Percentiles rank a stretch among this genome's conserved stretches.
Evolutionary conservation across 2,329 filamentous ascomycete genomes (phyloP).

Genomic region (Ilyonectria destructans): DNA sequence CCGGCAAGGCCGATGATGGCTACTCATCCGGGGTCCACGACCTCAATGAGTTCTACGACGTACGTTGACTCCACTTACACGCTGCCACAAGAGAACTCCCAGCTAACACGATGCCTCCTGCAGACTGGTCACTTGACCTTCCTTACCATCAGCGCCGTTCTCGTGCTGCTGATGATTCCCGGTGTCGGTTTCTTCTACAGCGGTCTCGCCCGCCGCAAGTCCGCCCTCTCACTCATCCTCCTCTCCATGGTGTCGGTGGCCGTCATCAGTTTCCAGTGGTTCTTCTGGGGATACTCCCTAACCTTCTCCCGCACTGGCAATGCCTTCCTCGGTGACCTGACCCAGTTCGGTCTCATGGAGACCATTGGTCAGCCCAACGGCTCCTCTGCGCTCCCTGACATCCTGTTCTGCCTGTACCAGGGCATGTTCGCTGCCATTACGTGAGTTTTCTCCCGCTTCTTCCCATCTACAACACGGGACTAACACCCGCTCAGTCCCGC

Average conservation of each 20-base stretch:
- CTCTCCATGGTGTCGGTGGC: constrained; percentile 86
- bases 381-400: constrained; percentile 80
- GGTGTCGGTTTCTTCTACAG: constrained; percentile 97
- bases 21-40: constrained; percentile 72
- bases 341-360: constrained; percentile 86
- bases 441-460: constrained; percentile 64
- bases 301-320: constrained; percentile 87
- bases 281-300: constrained; percentile 94
- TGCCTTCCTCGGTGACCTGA: constrained; percentile 83
- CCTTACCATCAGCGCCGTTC: constrained; percentile 82
- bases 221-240: constrained; percentile 88
- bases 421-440: constrained; percentile 93
- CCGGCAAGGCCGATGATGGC: constrained; percentile 65
- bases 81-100: not conserved
- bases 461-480: not conserved
- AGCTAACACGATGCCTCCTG: constrained; percentile 6
- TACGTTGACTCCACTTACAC: constrained; percentile 56
- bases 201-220: constrained; percentile 90
- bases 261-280: constrained; percentile 92
- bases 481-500: constrained; percentile 61
- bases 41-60: constrained; percentile 89
- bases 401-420: constrained; percentile 89
- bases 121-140: constrained; percentile 88
- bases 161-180: constrained; percentile 93
- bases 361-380: constrained; percentile 85